Conservation (phyloP, 2,329 filamentous ascomycete genomes). For the Akanthomyces uredinophilus region DNA sequence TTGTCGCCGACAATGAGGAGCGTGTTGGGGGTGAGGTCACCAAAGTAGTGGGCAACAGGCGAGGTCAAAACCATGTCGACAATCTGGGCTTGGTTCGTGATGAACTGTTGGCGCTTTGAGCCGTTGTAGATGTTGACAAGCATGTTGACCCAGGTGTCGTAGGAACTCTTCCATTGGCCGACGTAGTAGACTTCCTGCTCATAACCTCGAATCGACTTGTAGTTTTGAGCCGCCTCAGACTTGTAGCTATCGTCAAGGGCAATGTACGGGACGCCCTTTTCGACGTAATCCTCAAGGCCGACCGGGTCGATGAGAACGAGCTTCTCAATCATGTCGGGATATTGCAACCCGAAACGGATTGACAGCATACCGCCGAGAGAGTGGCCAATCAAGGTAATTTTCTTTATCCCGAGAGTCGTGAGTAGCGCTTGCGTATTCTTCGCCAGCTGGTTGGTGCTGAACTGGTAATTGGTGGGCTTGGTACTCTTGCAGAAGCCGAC, state of each 20-base stretch:
- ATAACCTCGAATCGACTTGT: conserved; percentile 40
- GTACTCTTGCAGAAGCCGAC: conserved; percentile 54
- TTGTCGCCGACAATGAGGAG: conserved; percentile 46
- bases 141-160: conserved; percentile 53
- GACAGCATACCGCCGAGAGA: conserved; percentile 52
- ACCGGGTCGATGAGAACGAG: conserved; percentile 48
- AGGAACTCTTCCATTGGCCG: conserved; percentile 41
- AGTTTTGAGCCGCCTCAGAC: conserved; percentile 36
- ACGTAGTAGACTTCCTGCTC: conserved; percentile 45
- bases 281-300: conserved; percentile 50
- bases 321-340: conserved; percentile 36
- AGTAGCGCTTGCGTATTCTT: conserved; percentile 47
- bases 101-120: conserved; percentile 35
- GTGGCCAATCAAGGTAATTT: conserved; percentile 46
- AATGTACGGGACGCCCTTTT: conserved; percentile 43
- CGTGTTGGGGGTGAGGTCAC: conserved; percentile 38
- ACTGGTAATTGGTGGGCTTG: conserved; percentile 47
- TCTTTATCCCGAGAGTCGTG: conserved; percentile 36
- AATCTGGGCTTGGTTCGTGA: conserved; percentile 43
- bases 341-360: conserved; percentile 47
- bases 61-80: conserved; percentile 53
- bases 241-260: conserved; percentile 35
- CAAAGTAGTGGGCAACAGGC: conserved; percentile 46
- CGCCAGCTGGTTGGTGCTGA: conserved; percentile 46
- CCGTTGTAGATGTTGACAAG: conserved; percentile 46